Percentiles rank a stretch among this genome's conserved stretches.
Conservation (phyloP, 2,329 filamentous ascomycete genomes). For the Aspergillus sp. region DNA sequence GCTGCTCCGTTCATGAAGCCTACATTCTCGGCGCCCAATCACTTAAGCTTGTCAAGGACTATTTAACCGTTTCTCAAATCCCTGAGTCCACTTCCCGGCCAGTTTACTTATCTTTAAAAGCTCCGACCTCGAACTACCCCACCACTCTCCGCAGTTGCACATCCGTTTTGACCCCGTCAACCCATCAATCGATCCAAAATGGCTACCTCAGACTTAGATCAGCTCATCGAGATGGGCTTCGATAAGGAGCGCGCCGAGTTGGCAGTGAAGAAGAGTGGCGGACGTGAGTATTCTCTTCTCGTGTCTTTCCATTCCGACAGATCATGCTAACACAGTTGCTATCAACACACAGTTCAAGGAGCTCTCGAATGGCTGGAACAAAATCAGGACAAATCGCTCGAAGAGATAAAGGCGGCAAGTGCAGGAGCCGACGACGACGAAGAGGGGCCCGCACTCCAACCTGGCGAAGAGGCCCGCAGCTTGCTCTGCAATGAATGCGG, state of each 20-base stretch:
- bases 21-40: background rate
- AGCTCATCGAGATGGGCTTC: conserved; percentile 71
- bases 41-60: background rate
- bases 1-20: background rate
- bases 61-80: background rate
- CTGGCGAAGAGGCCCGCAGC: conserved; percentile 71
- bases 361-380: conserved; percentile 94
- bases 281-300: conserved; percentile 56
- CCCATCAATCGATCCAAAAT: conserved; percentile 19
- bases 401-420: conserved; percentile 68
- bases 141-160: background rate
- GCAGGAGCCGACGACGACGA: conserved; percentile 54
- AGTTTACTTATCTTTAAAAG: background rate
- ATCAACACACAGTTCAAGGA: conserved; percentile 64
- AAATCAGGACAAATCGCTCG: conserved; percentile 82
- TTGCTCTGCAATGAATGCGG: conserved; percentile 93
- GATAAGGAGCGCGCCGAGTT: conserved; percentile 78
- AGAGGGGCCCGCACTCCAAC: conserved; percentile 65
- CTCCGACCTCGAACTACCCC: background rate
- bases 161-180: background rate
- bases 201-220: conserved; percentile 56
- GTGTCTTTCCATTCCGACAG: background rate
- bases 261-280: conserved; percentile 79
- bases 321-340: conserved; percentile 12
- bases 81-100: background rate